Evolutionary conservation across 1,284 basidiomycete species (phyloP).

Genomic region (Ceratobasidium sp.): DNA sequence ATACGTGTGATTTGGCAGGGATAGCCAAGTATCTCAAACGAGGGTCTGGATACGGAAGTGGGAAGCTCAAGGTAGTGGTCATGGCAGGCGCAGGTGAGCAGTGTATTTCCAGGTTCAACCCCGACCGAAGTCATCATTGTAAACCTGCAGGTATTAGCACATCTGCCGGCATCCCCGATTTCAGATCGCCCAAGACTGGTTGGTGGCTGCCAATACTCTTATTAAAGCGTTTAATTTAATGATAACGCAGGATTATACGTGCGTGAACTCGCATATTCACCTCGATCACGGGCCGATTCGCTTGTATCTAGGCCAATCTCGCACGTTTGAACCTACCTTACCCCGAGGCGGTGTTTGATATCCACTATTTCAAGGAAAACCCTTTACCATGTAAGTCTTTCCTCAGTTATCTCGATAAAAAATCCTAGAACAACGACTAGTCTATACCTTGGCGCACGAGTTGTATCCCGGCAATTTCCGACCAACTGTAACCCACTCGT

Average conservation of each 20-base stretch:
- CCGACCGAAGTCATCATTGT: neutral
- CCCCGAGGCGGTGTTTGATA: conserved; percentile 83
- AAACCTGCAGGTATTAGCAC: conserved; percentile 68
- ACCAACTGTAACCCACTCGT: conserved; percentile 90
- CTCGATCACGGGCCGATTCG: neutral
- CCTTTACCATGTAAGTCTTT: conserved; percentile 69
- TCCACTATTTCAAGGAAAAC: conserved; percentile 72
- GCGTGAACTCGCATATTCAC: neutral
- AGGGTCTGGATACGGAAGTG: conserved; percentile 56
- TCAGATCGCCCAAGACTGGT: conserved; percentile 77
- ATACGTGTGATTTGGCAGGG: conserved; percentile 39
- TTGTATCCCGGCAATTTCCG: conserved; percentile 87
- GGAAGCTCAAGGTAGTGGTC: conserved; percentile 65
- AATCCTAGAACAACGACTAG: conserved; percentile 50
- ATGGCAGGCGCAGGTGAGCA: conserved; percentile 63
- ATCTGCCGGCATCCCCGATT: conserved; percentile 81
- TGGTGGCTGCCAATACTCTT: conserved; percentile 39
- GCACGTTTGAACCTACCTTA: conserved; percentile 74
- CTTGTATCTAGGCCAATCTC: conserved; percentile 66
- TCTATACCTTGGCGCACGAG: conserved; percentile 88
- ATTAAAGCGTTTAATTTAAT: neutral
- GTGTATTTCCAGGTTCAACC: conserved; percentile 15
- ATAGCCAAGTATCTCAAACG: conserved; percentile 68
- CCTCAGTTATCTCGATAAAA: neutral
- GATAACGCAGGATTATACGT: conserved; percentile 59